Base-by-base conservation (phyloP, 1,284 basidiomycete genomes). In the Xerocomus nothofagi region DNA sequence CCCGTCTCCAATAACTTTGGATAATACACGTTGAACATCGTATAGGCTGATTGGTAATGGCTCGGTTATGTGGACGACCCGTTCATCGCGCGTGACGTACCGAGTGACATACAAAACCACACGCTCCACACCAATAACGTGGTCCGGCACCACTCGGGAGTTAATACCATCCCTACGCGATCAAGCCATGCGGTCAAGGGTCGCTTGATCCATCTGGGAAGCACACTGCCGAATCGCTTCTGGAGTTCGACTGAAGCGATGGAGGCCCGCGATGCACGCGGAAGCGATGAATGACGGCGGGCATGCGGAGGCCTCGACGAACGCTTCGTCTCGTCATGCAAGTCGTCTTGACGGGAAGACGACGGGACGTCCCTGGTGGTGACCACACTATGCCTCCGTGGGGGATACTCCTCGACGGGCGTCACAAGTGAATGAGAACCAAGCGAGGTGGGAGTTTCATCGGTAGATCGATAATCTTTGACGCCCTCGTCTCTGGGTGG, bases 21-120 rank as follows among this genome's bases (percentile, higher is more conserved):
- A 18, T 98, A 78, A 69, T 88, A 98, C 12, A 97, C 93, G 63
- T 98, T 99, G 74, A 98, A 98, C 85, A 96, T 96, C 7, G 92
- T 98, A 63, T 85, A 94, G 2, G 86, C 93, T 88, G 62, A 23
- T 6, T n/a, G n/a, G 39, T 7, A 20, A 32, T 14, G 1, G 26
- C 33, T 34, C 1, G 20, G 48, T 39, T 24, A 43, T 9, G 21
- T 24, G 29, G 37, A 30, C 44, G 50, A 23, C 29, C n/a, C 29
- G 23, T 11, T 7, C 1, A 70, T 32, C n/a, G 5, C 9, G 8
- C 23, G 36, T 10, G 24, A 58, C 86, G 52, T 55, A 91, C 90
- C 88, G 26, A 94, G 74, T 2, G 87, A 79, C 84, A 92, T 89
- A 1, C 80, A 71, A 49, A 80, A 84, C 94, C 94, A 98, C 18